phyloP scores from a whole-genome alignment of 192 early-diverging fungal genomes.

The Pilaira anomala region DNA sequence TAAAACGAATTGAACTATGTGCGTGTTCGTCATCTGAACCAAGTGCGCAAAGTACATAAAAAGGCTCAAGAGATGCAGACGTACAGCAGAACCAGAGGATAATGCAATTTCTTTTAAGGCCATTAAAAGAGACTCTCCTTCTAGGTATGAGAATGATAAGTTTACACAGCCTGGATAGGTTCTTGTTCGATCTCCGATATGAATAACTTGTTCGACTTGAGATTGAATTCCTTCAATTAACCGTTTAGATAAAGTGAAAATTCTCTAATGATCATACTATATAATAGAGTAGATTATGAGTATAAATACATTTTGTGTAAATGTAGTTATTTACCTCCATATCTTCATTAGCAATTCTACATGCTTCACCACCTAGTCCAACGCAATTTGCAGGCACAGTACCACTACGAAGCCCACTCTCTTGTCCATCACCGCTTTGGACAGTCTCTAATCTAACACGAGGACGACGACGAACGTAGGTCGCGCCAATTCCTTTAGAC shows the following conservation, averaged over 20 bases:
- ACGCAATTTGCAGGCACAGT: conserved; percentile 93
- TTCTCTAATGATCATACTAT: conserved; percentile 75
- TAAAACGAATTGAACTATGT: conserved; percentile 92
- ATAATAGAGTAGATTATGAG: not conserved
- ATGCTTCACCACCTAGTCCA: conserved; percentile 90
- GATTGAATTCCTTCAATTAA: conserved; percentile 79
- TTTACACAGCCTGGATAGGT: conserved; percentile 92
- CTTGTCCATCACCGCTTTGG: conserved; percentile 92
- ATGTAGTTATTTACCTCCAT: conserved; percentile 78
- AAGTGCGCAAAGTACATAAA: conserved; percentile 89
- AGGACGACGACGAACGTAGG: conserved; percentile 91
- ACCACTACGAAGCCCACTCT: conserved; percentile 89
- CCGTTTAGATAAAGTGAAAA: conserved; percentile 71
- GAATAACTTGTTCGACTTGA: conserved; percentile 75
- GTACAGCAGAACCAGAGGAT: conserved; percentile 96
- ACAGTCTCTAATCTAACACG: conserved; percentile 90
- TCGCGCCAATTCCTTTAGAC: conserved; percentile 93
- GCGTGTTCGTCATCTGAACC: conserved; percentile 97
- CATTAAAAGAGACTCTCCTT: conserved; percentile 97
- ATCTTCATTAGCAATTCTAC: conserved; percentile 72
- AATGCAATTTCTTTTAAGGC: conserved; percentile 96
- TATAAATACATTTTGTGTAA: too few relatives aligned
- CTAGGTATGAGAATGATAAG: conserved; percentile 93
- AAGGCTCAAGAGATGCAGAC: conserved; percentile 92
- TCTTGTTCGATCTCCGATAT: conserved; percentile 80